A percentile compares a stretch with the other conserved stretches of the same genome.
Conservation (phyloP, 179 eudicot species). For the Patellifolia procumbens region DNA sequence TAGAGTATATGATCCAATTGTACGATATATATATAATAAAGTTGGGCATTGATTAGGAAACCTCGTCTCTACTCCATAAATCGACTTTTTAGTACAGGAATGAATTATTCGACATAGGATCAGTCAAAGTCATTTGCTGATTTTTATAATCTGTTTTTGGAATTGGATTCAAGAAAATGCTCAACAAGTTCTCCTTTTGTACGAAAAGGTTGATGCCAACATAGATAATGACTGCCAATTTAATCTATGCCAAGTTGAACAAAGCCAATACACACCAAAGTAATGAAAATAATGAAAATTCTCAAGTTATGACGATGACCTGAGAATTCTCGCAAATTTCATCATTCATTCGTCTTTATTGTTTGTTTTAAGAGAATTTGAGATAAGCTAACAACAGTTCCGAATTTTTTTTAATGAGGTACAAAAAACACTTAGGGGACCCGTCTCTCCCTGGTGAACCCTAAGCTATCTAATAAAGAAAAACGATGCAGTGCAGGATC, state of each 20-base stretch:
- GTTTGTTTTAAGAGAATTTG: no score
- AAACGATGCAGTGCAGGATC: no score
- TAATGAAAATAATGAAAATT: no score
- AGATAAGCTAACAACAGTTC: neutral
- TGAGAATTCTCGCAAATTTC: no score
- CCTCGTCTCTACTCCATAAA: neutral
- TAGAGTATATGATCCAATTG: neutral
- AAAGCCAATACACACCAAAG: neutral
- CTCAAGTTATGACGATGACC: neutral
- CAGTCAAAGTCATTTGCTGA: neutral
- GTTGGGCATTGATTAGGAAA: neutral
- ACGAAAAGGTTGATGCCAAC: neutral
- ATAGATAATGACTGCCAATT: neutral
- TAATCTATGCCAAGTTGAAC: neutral
- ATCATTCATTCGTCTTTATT: no score
- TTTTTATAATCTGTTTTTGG: neutral
- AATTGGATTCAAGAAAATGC: neutral
- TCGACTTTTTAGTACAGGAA: neutral
- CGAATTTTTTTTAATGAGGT: no score
- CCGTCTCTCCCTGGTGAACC: no score
- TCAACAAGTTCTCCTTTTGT: neutral
- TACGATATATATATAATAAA: neutral
- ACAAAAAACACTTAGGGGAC: no score
- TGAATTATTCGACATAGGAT: neutral
- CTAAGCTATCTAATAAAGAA: no score